Evolutionary conservation across 139 green algal species (phyloP), one percentile per base, ranked within the genome.

Genomic region (Chlamydomonas sphaeroides): DNA sequence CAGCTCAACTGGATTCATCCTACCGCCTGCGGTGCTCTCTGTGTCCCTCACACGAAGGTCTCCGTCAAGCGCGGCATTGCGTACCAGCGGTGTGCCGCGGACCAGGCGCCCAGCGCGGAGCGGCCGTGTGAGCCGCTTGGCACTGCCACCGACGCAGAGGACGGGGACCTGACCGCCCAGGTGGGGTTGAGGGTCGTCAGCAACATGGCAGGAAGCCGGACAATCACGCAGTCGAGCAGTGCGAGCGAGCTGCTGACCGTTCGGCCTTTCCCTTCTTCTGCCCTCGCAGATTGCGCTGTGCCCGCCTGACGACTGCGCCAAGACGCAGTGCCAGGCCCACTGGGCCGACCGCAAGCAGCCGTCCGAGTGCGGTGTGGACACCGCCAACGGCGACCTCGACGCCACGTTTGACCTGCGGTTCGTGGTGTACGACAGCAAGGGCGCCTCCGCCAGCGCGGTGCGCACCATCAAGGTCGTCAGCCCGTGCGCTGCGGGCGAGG

Each of bases 321-420:
- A 53, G 11, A 78, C 70, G 3, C 70, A 78, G 51, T 78, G 70
- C 51, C 70, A 51, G 0, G 35, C 51, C 3, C 70, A 78, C 51
- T 67, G 51, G 70, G 51, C 70, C 23, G 70, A 67, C 51, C 70
- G 70, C 49, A 78, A 78, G 51, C 51, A 78, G 70, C 70, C 70
- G 10, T 66, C 49, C 6, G 49, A 78, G 35, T 62, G 56, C 25
- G 56, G 56, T 7, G 56, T 62, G 25, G 56, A 62, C 56, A 62
- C 56, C 25, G 25, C n/a, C 3, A 32, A 5, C 56, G 56, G 18
- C 6, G 56, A 26, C 17, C 3, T 62, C 23, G 56, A 28, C 6
- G 25, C 25, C 25, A 62, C 56, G 20, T n/a, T 28, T 25, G n/a
- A 26, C 2, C 21, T 62, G 25, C 25, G 3, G 2, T 32, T 62